These are phyloP conservation scores for Lindgomyces ingoldianus DNA, from an alignment of 495 filamentous ascomycete species.

Conservation along the genomic window DNA sequence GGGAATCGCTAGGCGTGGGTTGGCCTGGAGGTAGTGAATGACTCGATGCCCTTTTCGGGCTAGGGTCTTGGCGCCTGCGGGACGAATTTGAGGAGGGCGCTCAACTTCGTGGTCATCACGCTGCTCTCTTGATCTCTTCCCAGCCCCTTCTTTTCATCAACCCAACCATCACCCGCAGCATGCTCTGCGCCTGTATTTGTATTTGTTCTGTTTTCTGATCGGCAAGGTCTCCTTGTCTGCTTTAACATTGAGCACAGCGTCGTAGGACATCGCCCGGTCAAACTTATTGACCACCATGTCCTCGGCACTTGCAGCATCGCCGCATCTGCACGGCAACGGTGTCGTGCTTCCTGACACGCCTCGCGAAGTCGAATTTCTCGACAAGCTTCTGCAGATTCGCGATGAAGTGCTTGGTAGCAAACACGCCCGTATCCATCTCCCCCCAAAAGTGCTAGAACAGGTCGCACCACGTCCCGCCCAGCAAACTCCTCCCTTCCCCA, in stretches of 20 bases:
- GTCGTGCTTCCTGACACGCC: constrained; percentile 21
- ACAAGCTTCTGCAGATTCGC: constrained; percentile 72
- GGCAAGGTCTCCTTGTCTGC: neutral
- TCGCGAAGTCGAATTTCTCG: constrained; percentile 51
- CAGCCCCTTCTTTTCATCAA: constrained; percentile 19
- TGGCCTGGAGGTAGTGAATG: neutral
- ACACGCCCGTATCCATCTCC: constrained; percentile 73
- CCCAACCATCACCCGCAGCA: neutral
- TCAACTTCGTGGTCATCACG: neutral
- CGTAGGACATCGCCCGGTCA: neutral
- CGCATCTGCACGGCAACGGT: constrained; percentile 39
- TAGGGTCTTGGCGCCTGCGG: neutral
- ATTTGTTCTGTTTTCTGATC: constrained; percentile 7
- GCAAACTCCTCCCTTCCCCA: constrained; percentile 14
- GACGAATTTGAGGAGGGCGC: neutral
- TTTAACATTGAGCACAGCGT: neutral
- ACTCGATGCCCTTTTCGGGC: neutral
- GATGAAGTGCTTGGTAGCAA: constrained; percentile 73
- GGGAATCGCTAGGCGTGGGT: neutral
- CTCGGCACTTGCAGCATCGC: constrained; percentile 17
- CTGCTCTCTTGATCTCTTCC: neutral
- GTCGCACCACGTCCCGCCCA: constrained; percentile 38
- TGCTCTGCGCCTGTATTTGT: constrained; percentile 13
- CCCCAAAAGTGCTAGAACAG: constrained; percentile 60
- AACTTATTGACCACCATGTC: constrained; percentile 22